Evolutionary conservation across 345 rosid species (phyloP).

Genomic region (Noccaea caerulescens): DNA sequence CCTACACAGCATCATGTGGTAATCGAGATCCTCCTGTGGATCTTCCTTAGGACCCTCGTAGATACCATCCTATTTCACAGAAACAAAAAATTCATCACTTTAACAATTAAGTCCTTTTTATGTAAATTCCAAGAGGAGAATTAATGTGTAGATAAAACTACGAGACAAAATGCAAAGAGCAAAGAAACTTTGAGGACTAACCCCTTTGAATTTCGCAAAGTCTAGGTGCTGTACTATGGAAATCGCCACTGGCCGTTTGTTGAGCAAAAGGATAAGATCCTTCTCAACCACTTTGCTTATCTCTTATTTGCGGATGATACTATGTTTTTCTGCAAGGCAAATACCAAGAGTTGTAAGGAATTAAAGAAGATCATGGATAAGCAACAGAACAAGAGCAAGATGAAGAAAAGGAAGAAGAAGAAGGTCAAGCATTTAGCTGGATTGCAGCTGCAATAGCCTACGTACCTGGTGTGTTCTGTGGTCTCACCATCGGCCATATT

Average conservation of each 20-base stretch:
- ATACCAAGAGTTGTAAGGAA: no score
- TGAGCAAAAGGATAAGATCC: background rate
- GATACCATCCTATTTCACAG: background rate
- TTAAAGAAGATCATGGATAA: no score
- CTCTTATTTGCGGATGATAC: no score
- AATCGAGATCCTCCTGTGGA: background rate
- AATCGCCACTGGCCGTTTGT: background rate
- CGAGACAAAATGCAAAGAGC: no score
- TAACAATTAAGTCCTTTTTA: no score
- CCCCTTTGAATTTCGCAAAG: no score
- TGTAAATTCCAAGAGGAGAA: no score
- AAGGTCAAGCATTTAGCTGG: conserved; percentile 14
- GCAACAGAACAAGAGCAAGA: conserved; percentile 24
- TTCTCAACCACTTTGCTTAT: background rate
- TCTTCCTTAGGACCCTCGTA: background rate
- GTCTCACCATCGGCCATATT: conserved; percentile 31
- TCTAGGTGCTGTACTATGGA: no score
- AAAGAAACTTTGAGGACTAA: no score
- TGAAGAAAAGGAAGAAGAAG: background rate
- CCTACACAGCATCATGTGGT: background rate
- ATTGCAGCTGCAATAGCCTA: conserved; percentile 28
- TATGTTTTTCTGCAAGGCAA: no score
- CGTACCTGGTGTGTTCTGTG: conserved; percentile 20
- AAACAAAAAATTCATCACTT: no score
- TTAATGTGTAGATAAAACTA: no score